These are phyloP conservation scores for Aspergillus affinis DNA, from an alignment of 495 filamentous ascomycete genomes.

Conservation along the genomic window DNA sequence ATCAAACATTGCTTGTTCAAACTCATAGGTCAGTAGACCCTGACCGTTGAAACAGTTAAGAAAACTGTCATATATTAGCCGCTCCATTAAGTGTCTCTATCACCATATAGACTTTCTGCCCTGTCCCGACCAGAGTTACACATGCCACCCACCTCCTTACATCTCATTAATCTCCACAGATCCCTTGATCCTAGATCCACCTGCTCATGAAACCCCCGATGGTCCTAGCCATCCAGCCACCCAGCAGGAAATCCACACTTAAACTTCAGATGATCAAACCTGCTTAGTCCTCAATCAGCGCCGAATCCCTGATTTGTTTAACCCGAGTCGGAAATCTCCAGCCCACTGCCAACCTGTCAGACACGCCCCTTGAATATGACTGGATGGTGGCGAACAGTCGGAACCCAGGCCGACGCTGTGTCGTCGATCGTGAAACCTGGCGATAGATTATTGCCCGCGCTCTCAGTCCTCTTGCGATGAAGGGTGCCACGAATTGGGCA, in stretches of 20 bases:
- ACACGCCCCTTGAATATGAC: background rate
- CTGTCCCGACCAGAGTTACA: too few species aligned
- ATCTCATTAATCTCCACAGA: background rate
- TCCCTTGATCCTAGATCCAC: background rate
- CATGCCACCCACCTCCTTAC: too few species aligned
- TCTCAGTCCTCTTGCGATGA: background rate
- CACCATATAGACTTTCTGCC: too few species aligned
- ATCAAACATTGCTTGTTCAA: too few species aligned
- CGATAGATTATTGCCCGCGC: background rate
- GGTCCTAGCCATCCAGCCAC: background rate
- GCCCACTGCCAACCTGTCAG: too few species aligned
- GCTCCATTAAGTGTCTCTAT: too few species aligned
- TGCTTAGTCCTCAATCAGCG: too few species aligned
- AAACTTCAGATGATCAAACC: background rate
- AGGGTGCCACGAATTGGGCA: background rate
- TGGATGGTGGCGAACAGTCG: background rate
- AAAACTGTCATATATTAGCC: too few species aligned
- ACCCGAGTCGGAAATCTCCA: background rate
- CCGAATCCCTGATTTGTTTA: background rate
- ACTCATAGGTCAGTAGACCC: too few species aligned
- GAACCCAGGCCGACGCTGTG: background rate
- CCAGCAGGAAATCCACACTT: too few species aligned
- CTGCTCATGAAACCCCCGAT: background rate
- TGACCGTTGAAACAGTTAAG: too few species aligned
- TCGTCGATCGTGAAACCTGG: background rate